Evolutionary conservation across 495 filamentous ascomycete genomes (phyloP), one percentile per base, ranked within the genome.

Genomic region (Tirmania nivea): DNA sequence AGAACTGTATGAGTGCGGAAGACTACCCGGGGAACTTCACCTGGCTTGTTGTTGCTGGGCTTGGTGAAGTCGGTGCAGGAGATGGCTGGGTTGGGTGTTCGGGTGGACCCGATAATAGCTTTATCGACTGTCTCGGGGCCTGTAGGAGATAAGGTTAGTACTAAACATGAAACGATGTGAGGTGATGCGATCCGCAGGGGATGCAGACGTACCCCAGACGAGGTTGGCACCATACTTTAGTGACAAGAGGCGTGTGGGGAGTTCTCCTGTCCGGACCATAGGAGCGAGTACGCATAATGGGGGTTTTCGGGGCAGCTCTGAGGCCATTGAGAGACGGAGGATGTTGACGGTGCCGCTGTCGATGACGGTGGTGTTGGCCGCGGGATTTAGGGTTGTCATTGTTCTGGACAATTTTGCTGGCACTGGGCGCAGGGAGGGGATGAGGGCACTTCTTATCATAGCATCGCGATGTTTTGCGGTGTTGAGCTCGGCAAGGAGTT

Each of bases 181-280:
- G 1, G 31, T 19, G 47, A 50, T 52, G 39, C n/a, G n/a, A n/a
- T n/a, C n/a, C 12, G 1, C 3, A 12, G 45, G 49, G 35, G 48
- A 56, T 52, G 45, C 12, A 49, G 19, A 66, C 64, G 25, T 63
- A 79, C 82, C 89, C 90, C 89, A 97, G 55, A 96, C 90, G 12
- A 96, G 75, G 64, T 96, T 90, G 47, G 92, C 92, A 49, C 90
- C 90, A 64, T 97, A 96, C 60, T 92, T 80, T 17, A 97, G 76
- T 8, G 90, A 83, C 4, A 88, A 65, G 1, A 97, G 75, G 14
- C 90, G 79, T 9, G 83, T 86, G 5, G 92, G 92, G 16, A 95
- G 71, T 69, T 99, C 90, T 59, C 92, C 92, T 25, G 83, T 88
- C 37, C 90, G 80, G 21, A 97, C 90, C 90, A 97, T 97, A 39